Evolutionary conservation across 176 grass and related monocot species (phyloP).

Genomic region (Carex parvula): DNA sequence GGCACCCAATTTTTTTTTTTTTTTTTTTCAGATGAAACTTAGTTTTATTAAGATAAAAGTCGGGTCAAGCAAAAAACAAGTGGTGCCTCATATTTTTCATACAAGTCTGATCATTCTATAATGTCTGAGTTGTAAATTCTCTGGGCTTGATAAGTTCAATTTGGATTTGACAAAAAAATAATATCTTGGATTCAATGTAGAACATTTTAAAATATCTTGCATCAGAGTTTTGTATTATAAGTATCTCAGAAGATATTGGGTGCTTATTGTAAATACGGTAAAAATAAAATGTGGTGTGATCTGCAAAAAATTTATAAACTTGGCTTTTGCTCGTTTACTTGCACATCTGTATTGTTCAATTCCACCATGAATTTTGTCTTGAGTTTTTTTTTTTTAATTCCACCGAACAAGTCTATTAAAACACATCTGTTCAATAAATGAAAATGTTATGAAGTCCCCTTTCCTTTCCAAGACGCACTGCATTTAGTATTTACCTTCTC

Average conservation of each 20-base stretch:
- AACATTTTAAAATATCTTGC: not conserved
- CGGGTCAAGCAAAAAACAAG: not conserved
- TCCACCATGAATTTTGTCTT: not conserved
- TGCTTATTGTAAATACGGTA: not conserved
- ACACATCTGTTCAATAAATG: not conserved
- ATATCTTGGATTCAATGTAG: not conserved
- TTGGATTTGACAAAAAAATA: not conserved
- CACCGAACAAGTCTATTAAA: not conserved
- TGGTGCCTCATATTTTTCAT: not conserved
- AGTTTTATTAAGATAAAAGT: not conserved
- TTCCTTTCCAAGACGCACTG: not conserved
- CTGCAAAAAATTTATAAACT: not conserved
- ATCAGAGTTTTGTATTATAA: not conserved
- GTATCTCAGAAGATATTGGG: slow-evolving; percentile 1
- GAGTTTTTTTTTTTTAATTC: not conserved
- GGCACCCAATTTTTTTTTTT: not conserved
- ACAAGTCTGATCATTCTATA: not conserved
- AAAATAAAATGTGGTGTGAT: not conserved
- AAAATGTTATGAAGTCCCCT: slow-evolving; percentile 4
- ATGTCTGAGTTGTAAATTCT: not conserved
- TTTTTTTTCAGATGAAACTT: not conserved
- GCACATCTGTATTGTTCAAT: not conserved
- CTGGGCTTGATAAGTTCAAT: not conserved
- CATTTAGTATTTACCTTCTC: slow-evolving; percentile 12
- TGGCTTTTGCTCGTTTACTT: not conserved